Base-by-base conservation (phyloP, 768 basidiomycete genomes). In the Mycena vitilis region DNA sequence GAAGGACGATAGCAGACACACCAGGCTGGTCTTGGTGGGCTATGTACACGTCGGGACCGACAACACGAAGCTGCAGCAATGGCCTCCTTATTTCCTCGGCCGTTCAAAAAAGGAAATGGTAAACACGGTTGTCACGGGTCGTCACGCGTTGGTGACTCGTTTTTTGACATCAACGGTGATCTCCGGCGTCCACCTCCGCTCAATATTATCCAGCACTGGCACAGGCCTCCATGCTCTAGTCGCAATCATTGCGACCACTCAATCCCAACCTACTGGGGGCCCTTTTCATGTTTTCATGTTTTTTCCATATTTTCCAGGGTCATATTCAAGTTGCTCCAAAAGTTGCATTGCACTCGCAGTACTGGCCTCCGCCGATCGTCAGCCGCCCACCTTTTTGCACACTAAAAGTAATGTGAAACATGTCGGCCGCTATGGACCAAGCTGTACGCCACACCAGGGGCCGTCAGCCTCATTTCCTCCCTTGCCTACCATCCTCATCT, bases 391-490 rank as follows among this genome's bases (percentile, higher is more conserved):
- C 25, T 37, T 58, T 51, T 57, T 52, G n/a, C 34, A 36, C 13
- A 22, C 6, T 2, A 38, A 49, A 47, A 58, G 18, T 45, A 47
- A 44, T 15, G 2, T 44, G 2, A 6, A 3, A 25, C 65, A 55
- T 67, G 66, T 67, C 66, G 61, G 65, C 60, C 65, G 25, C 59
- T 57, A 51, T 42, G 44, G 55, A 49, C 18, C 15, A 34, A 48
- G 30, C 37, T 30, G 11, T 34, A n/a, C 65, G 58, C 54, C 57
- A 25, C 64, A 51, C 5, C 57, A 23, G 38, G 44, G 9, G 37
- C 61, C 51, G 65, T 68, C 58, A 66, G 66, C 62, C 66, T 57
- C 70, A 47, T 58, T 57, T 30, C 30, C 30, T 30, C 30, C 40
- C 62, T 61, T 66, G 57, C 44, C 42, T 52, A 15, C 36, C 34